Evolutionary conservation across 2,329 filamentous ascomycete genomes (phyloP), one percentile per base, ranked within the genome.

Genomic region (Colletotrichum zoysiae): DNA sequence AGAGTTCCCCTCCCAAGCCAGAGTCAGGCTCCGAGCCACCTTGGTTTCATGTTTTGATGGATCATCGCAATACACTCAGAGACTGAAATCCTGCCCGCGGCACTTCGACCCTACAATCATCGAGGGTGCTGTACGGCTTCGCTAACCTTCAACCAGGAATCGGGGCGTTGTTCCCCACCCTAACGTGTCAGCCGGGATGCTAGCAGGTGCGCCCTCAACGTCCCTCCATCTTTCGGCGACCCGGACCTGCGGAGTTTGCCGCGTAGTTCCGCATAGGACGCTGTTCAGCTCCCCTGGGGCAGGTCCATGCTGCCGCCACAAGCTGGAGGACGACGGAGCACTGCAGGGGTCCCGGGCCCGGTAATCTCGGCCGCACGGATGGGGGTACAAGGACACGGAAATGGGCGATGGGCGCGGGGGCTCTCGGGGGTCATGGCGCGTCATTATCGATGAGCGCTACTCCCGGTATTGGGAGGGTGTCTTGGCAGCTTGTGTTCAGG

Each of bases 101-200:
- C 26, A 20, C 1, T 61, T 56, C 20, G 16, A 35, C 56, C 20
- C 50, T 12, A 23, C 46, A 26, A 8, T n/a, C 16, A 12, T 67
- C 8, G 20, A 50, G 3, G 44, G 44, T 26, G 20, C 38, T 20
- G 30, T 40, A n/a, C 38, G 35, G 23, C 55, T 65, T 14, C 38
- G 38, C 11, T 5, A 40, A 14, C 12, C 14, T 40, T 40, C 4
- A 3, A 42, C 11, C 40, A 18, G 66, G n/a, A 30, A 26, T 0
- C 38, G 51, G 33, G 51, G 33, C 50, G 59, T 44, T 23, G 9
- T 64, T 23, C 33, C 18, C 66, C 59, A 23, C 38, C 38, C 11
- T 55, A 38, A n/a, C 44, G 50, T 50, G 57, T 62, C 50, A 62
- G 44, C 68, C 42, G 26, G 57, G 68, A 48, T 11, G 62, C 26